These are phyloP conservation scores for Arthrinium phaeospermum DNA, from an alignment of 2,329 filamentous ascomycete genomes.

Conservation along the genomic window DNA sequence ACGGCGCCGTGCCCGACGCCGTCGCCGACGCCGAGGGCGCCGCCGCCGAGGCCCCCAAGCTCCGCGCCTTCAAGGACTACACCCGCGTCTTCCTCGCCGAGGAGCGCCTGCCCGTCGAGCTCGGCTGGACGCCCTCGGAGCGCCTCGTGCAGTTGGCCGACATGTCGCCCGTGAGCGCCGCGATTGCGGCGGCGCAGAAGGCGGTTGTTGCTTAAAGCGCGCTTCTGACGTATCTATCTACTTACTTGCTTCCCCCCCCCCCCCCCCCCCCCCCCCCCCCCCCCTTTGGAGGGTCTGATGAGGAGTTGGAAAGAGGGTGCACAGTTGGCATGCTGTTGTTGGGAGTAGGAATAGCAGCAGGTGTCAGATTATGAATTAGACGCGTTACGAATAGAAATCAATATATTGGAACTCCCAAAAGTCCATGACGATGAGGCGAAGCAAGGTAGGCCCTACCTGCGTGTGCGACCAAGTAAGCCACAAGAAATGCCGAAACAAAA, in stretches of 20 bases:
- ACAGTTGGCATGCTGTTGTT: neutral
- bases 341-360: neutral
- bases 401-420: neutral
- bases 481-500: neutral
- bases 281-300: neutral
- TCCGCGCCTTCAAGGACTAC: constrained; percentile 18
- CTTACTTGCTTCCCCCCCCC: neutral
- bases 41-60: neutral
- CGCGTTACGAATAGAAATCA: neutral
- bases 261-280: neutral
- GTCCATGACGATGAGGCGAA: neutral
- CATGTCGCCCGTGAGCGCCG: constrained; percentile 5
- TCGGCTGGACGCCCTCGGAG: constrained; percentile 12
- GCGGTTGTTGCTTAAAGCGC: neutral
- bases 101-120: constrained; percentile 18
- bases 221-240: no score
- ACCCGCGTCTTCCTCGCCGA: constrained; percentile 5
- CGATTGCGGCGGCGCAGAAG: constrained; percentile 15
- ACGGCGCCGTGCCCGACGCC: constrained; percentile 11
- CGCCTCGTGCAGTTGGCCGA: constrained; percentile 11
- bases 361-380: neutral
- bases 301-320: neutral
- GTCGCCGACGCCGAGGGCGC: neutral
- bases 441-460: neutral
- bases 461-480: neutral